phyloP scores from a whole-genome alignment of 371 early-diverging fungal species.

The Capillidium rhysosporum region DNA sequence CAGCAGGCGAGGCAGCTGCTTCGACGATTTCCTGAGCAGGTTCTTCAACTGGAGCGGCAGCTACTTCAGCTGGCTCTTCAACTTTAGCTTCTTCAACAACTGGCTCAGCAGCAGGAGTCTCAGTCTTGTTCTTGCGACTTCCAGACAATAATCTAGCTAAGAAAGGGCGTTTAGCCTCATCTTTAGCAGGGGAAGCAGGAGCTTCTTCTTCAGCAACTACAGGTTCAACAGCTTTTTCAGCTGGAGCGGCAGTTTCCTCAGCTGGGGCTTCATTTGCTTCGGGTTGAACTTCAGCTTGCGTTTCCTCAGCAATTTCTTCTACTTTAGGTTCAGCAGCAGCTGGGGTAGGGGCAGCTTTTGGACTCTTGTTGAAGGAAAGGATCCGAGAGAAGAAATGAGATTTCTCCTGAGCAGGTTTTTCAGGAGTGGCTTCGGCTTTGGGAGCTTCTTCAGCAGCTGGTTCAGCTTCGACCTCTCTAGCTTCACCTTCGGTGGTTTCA shows the following conservation, averaged over 20 bases:
- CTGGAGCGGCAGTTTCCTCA: neutral
- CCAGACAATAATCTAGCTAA: neutral
- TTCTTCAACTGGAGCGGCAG: neutral
- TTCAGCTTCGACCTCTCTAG: neutral
- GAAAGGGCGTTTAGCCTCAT: constrained; percentile 5
- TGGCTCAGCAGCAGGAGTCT: neutral
- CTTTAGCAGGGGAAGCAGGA: neutral
- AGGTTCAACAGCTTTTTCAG: neutral
- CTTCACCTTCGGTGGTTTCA: constrained; percentile 2
- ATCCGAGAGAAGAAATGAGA: neutral
- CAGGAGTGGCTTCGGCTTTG: neutral
- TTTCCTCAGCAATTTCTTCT: neutral
- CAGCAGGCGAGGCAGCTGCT: neutral
- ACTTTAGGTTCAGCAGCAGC: neutral
- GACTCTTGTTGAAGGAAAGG: neutral
- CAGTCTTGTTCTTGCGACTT: neutral
- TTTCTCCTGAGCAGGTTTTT: neutral
- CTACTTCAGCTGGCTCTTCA: constrained; percentile 2
- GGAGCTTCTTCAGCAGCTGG: neutral
- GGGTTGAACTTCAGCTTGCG: neutral
- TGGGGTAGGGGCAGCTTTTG: neutral
- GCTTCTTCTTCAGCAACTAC: neutral
- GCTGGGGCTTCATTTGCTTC: neutral
- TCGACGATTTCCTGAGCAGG: neutral
- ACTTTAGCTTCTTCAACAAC: neutral